Percentiles rank a stretch among this genome's conserved stretches.
Conservation (phyloP, 2,329 filamentous ascomycete species). For the Colletotrichum spaethianum region DNA sequence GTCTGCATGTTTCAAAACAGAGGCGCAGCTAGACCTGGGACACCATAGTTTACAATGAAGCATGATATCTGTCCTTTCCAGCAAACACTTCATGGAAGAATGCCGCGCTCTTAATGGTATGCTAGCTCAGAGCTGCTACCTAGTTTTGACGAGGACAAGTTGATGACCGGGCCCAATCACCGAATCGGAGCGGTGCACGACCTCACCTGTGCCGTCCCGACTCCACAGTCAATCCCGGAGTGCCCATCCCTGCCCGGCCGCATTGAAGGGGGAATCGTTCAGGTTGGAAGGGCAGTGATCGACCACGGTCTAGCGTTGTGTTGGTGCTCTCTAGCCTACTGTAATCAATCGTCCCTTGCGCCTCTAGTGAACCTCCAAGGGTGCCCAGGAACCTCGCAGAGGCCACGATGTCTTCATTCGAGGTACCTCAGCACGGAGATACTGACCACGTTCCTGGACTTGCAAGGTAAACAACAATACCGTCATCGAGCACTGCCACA, state of each 20-base stretch:
- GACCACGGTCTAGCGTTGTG: not conserved
- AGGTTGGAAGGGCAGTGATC: not conserved
- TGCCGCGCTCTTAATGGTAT: not conserved
- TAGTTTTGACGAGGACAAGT: not conserved
- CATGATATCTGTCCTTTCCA: conserved; percentile 2
- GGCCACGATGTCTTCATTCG: conserved; percentile 13
- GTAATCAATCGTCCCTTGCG: conserved; percentile 8
- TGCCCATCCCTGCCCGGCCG: conserved; percentile 14
- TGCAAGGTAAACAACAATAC: not conserved
- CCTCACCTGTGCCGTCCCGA: not conserved
- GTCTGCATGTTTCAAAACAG: conserved; percentile 1
- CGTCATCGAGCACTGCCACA: conserved; percentile 35
- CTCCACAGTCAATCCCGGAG: not conserved
- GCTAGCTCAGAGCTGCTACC: not conserved
- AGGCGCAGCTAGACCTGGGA: not conserved
- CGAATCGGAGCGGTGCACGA: conserved; percentile 5
- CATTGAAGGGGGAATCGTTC: not conserved
- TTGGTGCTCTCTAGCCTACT: conserved; percentile 11
- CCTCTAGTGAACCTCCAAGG: conserved; percentile 3
- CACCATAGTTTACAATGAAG: not conserved
- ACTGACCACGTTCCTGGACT: conserved; percentile 19
- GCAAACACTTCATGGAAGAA: not conserved
- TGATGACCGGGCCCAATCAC: not conserved
- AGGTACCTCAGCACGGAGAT: not conserved
- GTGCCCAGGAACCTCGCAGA: not conserved